These are phyloP conservation scores for Triglochin maritima DNA, from an alignment of 106 monocot species.

Conservation along the genomic window DNA sequence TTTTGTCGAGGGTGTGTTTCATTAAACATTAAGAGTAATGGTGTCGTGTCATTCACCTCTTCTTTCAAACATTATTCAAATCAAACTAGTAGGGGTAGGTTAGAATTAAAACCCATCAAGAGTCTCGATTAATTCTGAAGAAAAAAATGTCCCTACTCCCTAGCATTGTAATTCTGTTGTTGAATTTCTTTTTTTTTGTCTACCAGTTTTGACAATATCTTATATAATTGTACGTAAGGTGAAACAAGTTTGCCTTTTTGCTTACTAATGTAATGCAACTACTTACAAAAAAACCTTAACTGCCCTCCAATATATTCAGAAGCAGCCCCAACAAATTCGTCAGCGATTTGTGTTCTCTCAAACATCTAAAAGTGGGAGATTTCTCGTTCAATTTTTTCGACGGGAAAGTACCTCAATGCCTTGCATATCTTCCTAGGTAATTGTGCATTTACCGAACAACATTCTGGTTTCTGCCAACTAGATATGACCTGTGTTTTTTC, in stretches of 20 bases:
- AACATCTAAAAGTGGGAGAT: constrained; percentile 40
- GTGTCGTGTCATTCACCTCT: too few relatives aligned
- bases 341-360: constrained; percentile 40
- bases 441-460: background rate
- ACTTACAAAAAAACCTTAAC: background rate
- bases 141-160: background rate
- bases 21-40: too few relatives aligned
- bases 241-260: background rate
- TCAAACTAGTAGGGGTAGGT: too few relatives aligned
- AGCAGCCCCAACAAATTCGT: constrained; percentile 8
- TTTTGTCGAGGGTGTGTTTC: too few relatives aligned
- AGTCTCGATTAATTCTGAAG: too few relatives aligned
- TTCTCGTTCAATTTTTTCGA: constrained; percentile 79
- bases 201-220: too few relatives aligned
- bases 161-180: background rate
- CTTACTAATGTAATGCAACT: too few relatives aligned
- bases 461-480: background rate
- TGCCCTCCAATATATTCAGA: constrained; percentile 14
- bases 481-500: background rate
- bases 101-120: too few relatives aligned
- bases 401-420: constrained; percentile 67
- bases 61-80: too few relatives aligned
- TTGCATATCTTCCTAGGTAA: constrained; percentile 54
- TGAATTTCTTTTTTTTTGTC: background rate
- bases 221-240: too few relatives aligned